Conservation (phyloP, 2,329 filamentous ascomycete species). For the Talaromyces funiculosus region DNA sequence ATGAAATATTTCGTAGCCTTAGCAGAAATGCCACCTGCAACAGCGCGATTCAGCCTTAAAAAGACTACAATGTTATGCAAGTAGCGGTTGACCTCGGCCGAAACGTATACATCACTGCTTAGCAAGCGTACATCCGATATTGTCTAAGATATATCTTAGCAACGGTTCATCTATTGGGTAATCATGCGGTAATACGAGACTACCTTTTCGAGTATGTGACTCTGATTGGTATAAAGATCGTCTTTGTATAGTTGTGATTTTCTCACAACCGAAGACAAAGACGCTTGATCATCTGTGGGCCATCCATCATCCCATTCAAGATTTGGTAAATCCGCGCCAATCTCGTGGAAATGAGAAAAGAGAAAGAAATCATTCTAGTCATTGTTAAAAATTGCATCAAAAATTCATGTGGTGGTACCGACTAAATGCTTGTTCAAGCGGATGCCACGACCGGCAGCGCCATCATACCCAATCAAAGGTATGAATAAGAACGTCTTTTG, state of each 20-base stretch:
- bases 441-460: slow-evolving; percentile 23
- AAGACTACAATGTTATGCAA: slow-evolving; percentile 83
- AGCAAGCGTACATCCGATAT: slow-evolving; percentile 58
- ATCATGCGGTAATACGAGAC: background rate
- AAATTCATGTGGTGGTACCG: background rate
- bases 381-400: slow-evolving; percentile 12
- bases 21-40: slow-evolving; percentile 71
- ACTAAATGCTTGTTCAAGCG: slow-evolving; percentile 41
- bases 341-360: slow-evolving; percentile 78
- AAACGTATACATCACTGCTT: slow-evolving; percentile 56
- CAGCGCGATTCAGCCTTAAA: slow-evolving; percentile 78
- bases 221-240: background rate
- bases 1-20: slow-evolving; percentile 72
- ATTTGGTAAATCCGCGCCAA: slow-evolving; percentile 66
- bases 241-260: slow-evolving; percentile 16
- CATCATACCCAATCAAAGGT: slow-evolving; percentile 54
- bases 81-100: slow-evolving; percentile 75
- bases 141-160: slow-evolving; percentile 18
- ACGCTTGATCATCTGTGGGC: slow-evolving; percentile 30
- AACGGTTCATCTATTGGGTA: background rate
- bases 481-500: slow-evolving; percentile 77
- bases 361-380: slow-evolving; percentile 71
- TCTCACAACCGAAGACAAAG: slow-evolving; percentile 34
- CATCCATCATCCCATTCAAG: slow-evolving; percentile 56
- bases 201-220: slow-evolving; percentile 5